Conservation (phyloP, 352 stramenopile genomes). For the Globisporangium alternatum region DNA sequence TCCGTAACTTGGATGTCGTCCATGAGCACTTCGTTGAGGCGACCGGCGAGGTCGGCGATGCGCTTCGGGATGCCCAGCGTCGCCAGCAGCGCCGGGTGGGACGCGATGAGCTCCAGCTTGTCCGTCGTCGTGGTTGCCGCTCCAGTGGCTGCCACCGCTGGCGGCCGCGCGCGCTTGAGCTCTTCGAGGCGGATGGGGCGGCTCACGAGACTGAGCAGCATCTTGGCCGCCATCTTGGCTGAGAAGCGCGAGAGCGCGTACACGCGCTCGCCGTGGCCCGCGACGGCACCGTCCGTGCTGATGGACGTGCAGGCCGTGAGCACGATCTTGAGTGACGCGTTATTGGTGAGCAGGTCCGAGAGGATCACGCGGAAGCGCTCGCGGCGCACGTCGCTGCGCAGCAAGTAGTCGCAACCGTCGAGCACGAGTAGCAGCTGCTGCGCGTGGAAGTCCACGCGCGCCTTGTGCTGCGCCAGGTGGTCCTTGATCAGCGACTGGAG, state of each 20-base stretch:
- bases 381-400: conserved; percentile 42
- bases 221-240: conserved; percentile 67
- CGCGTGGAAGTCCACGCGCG: conserved; percentile 43
- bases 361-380: conserved; percentile 68
- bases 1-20: conserved; percentile 55
- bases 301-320: conserved; percentile 60
- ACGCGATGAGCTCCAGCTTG: conserved; percentile 73
- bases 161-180: conserved; percentile 35
- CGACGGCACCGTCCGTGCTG: conserved; percentile 56
- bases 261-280: conserved; percentile 66
- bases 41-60: conserved; percentile 67
- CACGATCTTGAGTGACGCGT: conserved; percentile 70
- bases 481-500: conserved; percentile 51
- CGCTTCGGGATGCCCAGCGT: conserved; percentile 63
- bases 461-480: conserved; percentile 50
- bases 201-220: conserved; percentile 74
- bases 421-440: conserved; percentile 66
- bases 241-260: conserved; percentile 67
- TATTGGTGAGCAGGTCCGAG: conserved; percentile 69
- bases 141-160: neutral
- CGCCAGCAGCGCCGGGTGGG: conserved; percentile 58
- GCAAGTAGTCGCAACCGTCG: conserved; percentile 69
- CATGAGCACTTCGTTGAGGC: conserved; percentile 66
- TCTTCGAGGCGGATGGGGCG: conserved; percentile 69
- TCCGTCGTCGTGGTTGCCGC: conserved; percentile 22